Percentiles rank a stretch among this genome's conserved stretches.
Evolutionary conservation across 202 grass and related monocot species (phyloP).

Genomic region (Cymbopogon flexuosus): DNA sequence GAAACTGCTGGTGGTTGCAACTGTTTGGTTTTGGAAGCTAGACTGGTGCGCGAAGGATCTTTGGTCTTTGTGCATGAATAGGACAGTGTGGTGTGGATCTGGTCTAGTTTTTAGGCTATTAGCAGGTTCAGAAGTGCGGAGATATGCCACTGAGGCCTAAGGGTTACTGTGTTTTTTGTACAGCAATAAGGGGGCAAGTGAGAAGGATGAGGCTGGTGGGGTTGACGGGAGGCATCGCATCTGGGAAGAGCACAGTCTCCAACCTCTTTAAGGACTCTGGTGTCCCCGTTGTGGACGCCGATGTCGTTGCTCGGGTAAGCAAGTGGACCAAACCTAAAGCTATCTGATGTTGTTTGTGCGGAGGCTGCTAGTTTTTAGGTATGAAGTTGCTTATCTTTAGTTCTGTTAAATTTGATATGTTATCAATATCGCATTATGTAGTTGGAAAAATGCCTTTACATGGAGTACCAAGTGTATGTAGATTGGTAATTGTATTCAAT

Average conservation of each 20-base stretch:
- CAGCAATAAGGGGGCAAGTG: not conserved
- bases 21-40: not conserved
- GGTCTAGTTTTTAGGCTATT: not conserved
- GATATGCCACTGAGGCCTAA: not conserved
- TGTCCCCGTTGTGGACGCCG: slow-evolving; percentile 63
- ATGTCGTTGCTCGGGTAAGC: slow-evolving; percentile 57
- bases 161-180: not conserved
- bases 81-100: not conserved
- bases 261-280: slow-evolving; percentile 60
- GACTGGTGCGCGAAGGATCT: not conserved
- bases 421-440: not conserved
- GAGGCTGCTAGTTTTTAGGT: not conserved
- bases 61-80: not conserved
- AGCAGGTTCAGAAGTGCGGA: not conserved
- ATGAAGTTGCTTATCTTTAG: not conserved
- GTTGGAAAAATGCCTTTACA: not conserved
- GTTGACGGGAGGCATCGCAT: slow-evolving; percentile 64
- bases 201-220: slow-evolving; percentile 68
- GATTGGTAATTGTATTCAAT: not conserved
- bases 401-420: not conserved
- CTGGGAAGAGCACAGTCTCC: slow-evolving; percentile 74
- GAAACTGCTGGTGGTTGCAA: not conserved
- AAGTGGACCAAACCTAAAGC: not conserved
- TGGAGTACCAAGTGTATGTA: not conserved
- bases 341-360: not conserved